Conservation (phyloP, 257 asterid species). For the Jaltomata sinuosa region DNA sequence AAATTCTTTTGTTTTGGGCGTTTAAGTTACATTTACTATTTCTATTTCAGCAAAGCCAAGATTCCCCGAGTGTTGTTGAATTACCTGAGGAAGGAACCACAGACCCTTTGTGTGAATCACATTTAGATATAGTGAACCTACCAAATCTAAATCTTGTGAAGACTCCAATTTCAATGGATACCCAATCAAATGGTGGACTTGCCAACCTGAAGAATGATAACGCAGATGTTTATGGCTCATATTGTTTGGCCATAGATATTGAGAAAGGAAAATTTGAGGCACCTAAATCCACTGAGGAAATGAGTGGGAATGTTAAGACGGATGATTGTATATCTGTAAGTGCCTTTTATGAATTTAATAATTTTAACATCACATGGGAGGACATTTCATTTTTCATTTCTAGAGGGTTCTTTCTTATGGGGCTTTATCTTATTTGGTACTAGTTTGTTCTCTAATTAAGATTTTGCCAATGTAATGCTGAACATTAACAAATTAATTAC, state of each 20-base stretch:
- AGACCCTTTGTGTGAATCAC: slow-evolving; percentile 8
- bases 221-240: slow-evolving; percentile 28
- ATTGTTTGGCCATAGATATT: slow-evolving; percentile 36
- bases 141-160: slow-evolving; percentile 30
- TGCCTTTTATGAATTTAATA: slow-evolving; percentile 1
- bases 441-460: background rate
- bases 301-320: slow-evolving; percentile 30
- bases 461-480: slow-evolving; percentile 5
- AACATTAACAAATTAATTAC: background rate
- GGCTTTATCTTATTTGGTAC: background rate
- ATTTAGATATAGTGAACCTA: background rate
- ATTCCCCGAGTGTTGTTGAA: slow-evolving; percentile 2
- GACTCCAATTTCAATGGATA: slow-evolving; percentile 29
- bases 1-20: background rate
- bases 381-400: background rate
- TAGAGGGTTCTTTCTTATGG: background rate
- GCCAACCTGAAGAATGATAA: slow-evolving; percentile 36
- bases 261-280: slow-evolving; percentile 61
- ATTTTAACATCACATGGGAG: background rate
- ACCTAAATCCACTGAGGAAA: slow-evolving; percentile 32
- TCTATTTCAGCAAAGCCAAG: slow-evolving; percentile 18
- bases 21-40: background rate
- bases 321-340: slow-evolving; percentile 63
- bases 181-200: slow-evolving; percentile 28
- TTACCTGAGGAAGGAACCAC: slow-evolving; percentile 9